Evolutionary conservation across 768 basidiomycete genomes (phyloP).

Genomic region (Boletellus ananiceps): DNA sequence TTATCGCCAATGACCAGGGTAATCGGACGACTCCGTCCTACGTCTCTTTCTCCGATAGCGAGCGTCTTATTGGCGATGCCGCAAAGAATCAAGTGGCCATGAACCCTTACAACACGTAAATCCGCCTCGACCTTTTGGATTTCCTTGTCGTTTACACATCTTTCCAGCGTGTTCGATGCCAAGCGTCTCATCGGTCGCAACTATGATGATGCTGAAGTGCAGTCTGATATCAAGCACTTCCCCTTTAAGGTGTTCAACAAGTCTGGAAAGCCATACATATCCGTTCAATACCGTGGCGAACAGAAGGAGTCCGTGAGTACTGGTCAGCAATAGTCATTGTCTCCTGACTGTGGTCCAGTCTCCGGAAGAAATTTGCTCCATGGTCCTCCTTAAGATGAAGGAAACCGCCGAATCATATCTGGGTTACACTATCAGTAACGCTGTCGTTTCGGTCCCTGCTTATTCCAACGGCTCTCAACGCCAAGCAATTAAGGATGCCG

Average conservation of each 20-base stretch:
- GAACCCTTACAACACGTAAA: slow-evolving; percentile 91
- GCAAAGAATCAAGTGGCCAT: slow-evolving; percentile 78
- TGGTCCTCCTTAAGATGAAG: slow-evolving; percentile 98
- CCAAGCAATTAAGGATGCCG: slow-evolving; percentile 91
- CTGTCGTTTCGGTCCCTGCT: slow-evolving; percentile 94
- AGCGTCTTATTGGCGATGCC: slow-evolving; percentile 70
- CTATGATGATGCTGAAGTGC: no score
- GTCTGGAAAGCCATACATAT: slow-evolving; percentile 83
- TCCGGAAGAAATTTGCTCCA: slow-evolving; percentile 96
- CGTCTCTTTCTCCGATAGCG: slow-evolving; percentile 90
- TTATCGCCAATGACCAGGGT: slow-evolving; percentile 94
- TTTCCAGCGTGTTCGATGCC: slow-evolving; percentile 80
- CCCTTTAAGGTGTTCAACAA: slow-evolving; percentile 80
- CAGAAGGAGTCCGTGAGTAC: slow-evolving; percentile 81
- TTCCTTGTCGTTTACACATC: slow-evolving; percentile 1
- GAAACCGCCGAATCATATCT: slow-evolving; percentile 97
- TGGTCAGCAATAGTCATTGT: background rate
- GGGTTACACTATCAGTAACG: slow-evolving; percentile 76
- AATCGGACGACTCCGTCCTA: slow-evolving; percentile 96
- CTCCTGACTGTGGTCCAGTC: slow-evolving; percentile 46
- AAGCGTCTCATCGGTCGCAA: no score
- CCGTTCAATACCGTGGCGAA: slow-evolving; percentile 91
- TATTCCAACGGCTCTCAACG: slow-evolving; percentile 57
- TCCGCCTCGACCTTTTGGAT: background rate
- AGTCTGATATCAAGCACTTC: no score